Evolutionary conservation across 495 filamentous ascomycete species (phyloP).

Genomic region (Aspergillus conjunctus): DNA sequence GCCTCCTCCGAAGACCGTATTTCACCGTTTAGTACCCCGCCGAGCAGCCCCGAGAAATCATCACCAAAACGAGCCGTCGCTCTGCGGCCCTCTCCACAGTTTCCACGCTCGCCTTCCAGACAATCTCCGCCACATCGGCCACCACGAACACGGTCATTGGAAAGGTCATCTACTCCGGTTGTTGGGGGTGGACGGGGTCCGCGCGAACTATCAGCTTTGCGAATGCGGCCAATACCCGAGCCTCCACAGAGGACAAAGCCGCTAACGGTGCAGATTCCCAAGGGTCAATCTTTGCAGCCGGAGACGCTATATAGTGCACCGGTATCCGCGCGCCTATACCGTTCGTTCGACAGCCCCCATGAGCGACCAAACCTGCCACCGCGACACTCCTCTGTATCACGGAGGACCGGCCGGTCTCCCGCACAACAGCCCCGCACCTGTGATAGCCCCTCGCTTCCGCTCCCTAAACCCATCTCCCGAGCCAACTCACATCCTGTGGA

Average conservation of each 20-base stretch:
- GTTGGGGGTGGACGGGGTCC: constrained; percentile 24
- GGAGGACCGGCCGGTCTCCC: constrained; percentile 34
- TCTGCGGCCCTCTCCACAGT: constrained; percentile 14
- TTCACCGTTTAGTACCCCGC: constrained; percentile 91
- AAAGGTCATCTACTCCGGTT: constrained; percentile 28
- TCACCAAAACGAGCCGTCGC: constrained; percentile 26
- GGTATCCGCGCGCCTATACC: constrained; percentile 29
- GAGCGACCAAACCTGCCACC: constrained; percentile 64
- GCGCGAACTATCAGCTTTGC: constrained; percentile 36
- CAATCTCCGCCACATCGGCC: constrained; percentile 28
- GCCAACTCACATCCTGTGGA: constrained; percentile 23
- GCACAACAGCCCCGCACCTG: constrained; percentile 30
- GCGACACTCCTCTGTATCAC: constrained; percentile 38
- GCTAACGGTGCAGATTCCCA: constrained; percentile 41
- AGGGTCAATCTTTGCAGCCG: constrained; percentile 23
- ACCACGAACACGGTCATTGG: constrained; percentile 32
- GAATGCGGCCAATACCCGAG: constrained; percentile 30
- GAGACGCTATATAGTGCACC: constrained; percentile 32
- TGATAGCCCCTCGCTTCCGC: constrained; percentile 21
- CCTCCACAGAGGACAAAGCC: constrained; percentile 36
- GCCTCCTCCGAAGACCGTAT: constrained; percentile 53
- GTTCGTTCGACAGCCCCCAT: constrained; percentile 44
- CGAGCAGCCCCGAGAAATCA: constrained; percentile 69
- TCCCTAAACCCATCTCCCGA: constrained; percentile 24
- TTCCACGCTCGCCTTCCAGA: constrained; percentile 22